Evolutionary conservation across 345 rosid genomes (phyloP), one percentile per base, ranked within the genome.

Genomic region (Eucalyptus cladocalyx): DNA sequence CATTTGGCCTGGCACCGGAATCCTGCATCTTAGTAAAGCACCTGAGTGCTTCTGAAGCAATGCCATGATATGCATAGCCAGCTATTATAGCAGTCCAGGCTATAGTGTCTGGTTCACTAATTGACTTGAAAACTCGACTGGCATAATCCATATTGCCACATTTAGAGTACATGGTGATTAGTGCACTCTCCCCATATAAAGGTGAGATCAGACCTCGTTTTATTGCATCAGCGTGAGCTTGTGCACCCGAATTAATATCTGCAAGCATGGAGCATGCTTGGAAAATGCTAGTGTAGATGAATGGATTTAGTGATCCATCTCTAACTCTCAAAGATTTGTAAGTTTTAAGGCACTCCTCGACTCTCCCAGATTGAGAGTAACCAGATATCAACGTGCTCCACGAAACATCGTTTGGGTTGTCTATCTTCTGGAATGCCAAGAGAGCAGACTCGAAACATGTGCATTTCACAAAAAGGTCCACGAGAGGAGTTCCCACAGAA

Each of bases 21-120:
- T 89, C 90, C 88, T 89, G 89, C 98, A 94, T 95, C 93, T 90
- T 90, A 87, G 89, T 90, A 90, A 95, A 96, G 92, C 92, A 94
- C 87, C 92, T 72, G 43, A 95, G 93, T 89, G 98, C 96, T 91
- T 93, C 93, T 81, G 92, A 87, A 88, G 96, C 98, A 89, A 93
- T 92, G 60, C 98, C 98, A 87, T 95, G 96, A 90, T 94, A 93
- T 42, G 97, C 96, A 92, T 93, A 92, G 51, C 96, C 98, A 54
- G 96, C 94, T 86, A 95, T 91, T 48, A 94, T 92, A 48, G 97
- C 96, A 2, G 98, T 95, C 98, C 99, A 96, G 76, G 96, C 96
- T 90, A 96, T 95, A 21, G 93, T 92, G 87, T 95, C 99, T 15
- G 97, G 97, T 45, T 91, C 89, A 60, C 86, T 90, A 88, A 96